Conservation (phyloP, 2,329 filamentous ascomycete species). For the Scolecobasidium constrictum region DNA sequence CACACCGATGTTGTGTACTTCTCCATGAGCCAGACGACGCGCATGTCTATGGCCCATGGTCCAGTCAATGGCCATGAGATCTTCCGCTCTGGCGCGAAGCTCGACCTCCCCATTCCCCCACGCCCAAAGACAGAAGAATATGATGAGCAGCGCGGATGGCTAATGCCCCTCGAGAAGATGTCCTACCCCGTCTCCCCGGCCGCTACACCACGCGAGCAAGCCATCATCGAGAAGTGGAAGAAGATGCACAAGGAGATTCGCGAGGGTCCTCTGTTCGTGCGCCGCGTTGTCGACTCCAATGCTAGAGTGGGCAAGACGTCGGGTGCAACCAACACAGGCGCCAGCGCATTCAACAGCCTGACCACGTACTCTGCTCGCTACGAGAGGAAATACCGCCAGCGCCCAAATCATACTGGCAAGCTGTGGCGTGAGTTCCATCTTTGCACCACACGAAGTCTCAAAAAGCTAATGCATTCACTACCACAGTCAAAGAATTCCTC, state of each 20-base stretch:
- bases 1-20: background rate
- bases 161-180: background rate
- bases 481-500: conserved; percentile 2
- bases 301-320: background rate
- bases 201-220: background rate
- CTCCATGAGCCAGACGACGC: background rate
- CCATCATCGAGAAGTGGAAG: background rate
- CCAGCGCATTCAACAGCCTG: background rate
- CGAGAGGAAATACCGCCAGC: background rate
- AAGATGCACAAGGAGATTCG: background rate
- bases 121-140: background rate
- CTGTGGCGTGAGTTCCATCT: conserved; percentile 1
- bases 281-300: background rate
- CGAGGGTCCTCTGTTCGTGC: background rate
- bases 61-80: background rate
- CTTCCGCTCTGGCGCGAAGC: background rate
- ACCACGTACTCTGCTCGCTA: background rate
- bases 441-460: background rate
- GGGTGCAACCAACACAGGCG: background rate
- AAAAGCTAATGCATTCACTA: background rate
- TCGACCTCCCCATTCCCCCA: background rate
- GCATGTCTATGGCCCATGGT: background rate
- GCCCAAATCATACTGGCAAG: conserved; percentile 1
- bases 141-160: background rate
- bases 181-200: background rate